Evolutionary conservation across 225 moss, liverwort and hornwort genomes (phyloP), one percentile per base, ranked within the genome.

Genomic region (Lunularia cruciata): DNA sequence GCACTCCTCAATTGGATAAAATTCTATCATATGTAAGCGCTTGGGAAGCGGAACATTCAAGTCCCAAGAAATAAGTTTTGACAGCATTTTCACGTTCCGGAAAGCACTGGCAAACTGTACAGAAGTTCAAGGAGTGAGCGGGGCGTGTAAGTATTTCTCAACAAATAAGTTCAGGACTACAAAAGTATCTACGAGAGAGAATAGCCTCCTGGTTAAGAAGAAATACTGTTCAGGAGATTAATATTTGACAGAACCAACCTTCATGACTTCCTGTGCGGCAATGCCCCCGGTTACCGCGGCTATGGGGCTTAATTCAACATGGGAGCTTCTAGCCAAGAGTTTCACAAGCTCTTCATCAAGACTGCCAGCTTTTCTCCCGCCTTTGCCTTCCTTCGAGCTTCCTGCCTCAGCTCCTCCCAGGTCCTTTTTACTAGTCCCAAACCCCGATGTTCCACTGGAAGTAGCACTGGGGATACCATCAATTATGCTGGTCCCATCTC

Each of bases 231-330:
- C n/a, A n/a, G n/a, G n/a, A n/a, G n/a, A n/a, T n/a, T n/a, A n/a
- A n/a, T n/a, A n/a, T n/a, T n/a, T n/a, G n/a, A n/a, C n/a, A n/a
- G 22, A 64, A 36, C 48, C 55, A 61, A 91, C 90, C 90, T 96
- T 96, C 22, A 96, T 86, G 68, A 83, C 85, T 81, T 96, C 96
- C 74, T 96, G 95, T 19, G 92, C 78, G 81, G 92, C 95, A 74
- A 96, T 87, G 35, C 95, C 95, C 72, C 95, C 95, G 0, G 92
- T 87, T 33, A 96, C 71, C 33, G 92, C 92, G 62, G 82, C 87
- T 56, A 96, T 46, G 40, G 95, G 95, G 72, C 88, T 87, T 28
- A 96, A 73, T 68, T 90, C 92, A 57, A 87, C 86, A 81, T 89
- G 68, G 37, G 92, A 83, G 60, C 87, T 89, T 61, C 78, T 78